Evolutionary conservation across 2,329 filamentous ascomycete genomes (phyloP), one percentile per base, ranked within the genome.

Genomic region (Fusarium circinatum): DNA sequence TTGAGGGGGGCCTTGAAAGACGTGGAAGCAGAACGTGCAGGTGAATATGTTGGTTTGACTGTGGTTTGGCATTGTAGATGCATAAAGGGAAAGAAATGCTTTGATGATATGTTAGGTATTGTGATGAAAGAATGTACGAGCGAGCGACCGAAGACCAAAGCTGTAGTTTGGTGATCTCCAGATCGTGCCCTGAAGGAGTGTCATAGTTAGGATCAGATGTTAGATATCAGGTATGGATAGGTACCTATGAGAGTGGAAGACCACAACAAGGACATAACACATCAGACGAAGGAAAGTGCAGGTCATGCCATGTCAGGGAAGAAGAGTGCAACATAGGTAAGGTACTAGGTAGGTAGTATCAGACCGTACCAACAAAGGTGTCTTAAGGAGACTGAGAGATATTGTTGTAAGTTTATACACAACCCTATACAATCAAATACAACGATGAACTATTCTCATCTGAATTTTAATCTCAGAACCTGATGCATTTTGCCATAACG

Each of bases 21-120:
- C 76, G 60, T 83, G 82, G 83, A 85, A 87, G 82, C 88, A 90
- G 75, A 90, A 89, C 3, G 87, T 89, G 76, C 88, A 90, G 26
- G 86, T 86, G 79, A 89, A 89, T 39, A 81, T 74, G 38, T 74
- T 73, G n/a, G 65, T 20, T 28, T 61, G 54, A 38, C 15, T 57
- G 22, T 62, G 39, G 3, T 41, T 36, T 57, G 66, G 44, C 74
- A 78, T 78, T 12, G 63, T 32, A 32, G 45, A 49, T 28, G 24
- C 20, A 58, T 39, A 41, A 51, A 59, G 39, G 41, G 51, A 39
- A 28, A 18, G 45, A 26, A 36, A 32, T 68, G 17, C 20, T 32
- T 14, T n/a, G 8, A 22, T 26, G 15, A 32, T 39, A 72, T 61
- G 38, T 55, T 59, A 42, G 30, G n/a, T 56, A 36, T 36, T 26